Evolutionary conservation across 805 yeast species (phyloP).

Genomic region (Candida anglica): DNA sequence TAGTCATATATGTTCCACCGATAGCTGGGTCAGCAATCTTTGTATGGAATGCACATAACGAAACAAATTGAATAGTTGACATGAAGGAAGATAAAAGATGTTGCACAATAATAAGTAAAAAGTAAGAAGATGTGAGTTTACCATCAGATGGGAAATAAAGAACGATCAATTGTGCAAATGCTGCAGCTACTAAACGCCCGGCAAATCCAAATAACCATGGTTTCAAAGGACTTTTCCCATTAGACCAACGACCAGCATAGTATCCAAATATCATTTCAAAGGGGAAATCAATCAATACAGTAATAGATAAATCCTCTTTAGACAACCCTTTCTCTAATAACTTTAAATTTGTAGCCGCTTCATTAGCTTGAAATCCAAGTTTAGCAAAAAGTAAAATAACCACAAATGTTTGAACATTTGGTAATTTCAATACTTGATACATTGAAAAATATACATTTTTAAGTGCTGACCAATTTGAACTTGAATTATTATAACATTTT

Average conservation of each 20-base stretch:
- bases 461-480: conserved; percentile 26
- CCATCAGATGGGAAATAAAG: conserved; percentile 61
- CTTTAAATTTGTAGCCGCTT: conserved; percentile 91
- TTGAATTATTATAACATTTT: conserved; percentile 16
- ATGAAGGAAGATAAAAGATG: conserved; percentile 86
- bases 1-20: conserved; percentile 98
- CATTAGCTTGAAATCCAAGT: conserved; percentile 93
- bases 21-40: conserved; percentile 91
- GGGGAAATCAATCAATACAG: conserved; percentile 92
- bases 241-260: conserved; percentile 93
- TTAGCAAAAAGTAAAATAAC: conserved; percentile 75
- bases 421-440: conserved; percentile 63
- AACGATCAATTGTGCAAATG: conserved; percentile 70
- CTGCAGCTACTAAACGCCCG: conserved; percentile 76
- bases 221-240: conserved; percentile 66
- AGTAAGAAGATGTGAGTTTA: conserved; percentile 49
- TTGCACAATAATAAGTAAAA: conserved; percentile 70
- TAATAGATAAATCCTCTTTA: conserved; percentile 88
- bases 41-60: conserved; percentile 92
- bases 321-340: conserved; percentile 86
- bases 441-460: conserved; percentile 59
- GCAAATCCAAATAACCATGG: conserved; percentile 91
- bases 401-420: conserved; percentile 71
- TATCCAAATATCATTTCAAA: conserved; percentile 94
- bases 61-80: conserved; percentile 93